Evolutionary conservation across 2,329 filamentous ascomycete species (phyloP).

Genomic region (Diaporthe vaccinii): DNA sequence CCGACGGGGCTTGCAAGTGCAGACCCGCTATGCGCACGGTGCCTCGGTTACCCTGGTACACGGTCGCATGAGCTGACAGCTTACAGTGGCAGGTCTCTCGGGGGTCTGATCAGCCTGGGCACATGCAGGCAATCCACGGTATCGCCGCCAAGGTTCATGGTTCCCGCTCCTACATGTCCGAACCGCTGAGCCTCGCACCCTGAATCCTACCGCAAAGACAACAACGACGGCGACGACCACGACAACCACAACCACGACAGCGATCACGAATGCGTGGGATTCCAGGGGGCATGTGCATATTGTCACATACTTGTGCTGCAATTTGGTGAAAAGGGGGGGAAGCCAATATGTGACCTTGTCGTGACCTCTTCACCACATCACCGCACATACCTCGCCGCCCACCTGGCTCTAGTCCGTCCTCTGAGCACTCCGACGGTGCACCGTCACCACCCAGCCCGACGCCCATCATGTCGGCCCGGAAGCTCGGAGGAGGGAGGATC

Average conservation of each 20-base stretch:
- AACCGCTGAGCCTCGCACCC: conserved; percentile 10
- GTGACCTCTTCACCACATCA: conserved; percentile 6
- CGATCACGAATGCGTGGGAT: background rate
- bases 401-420: background rate
- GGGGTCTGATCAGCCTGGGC: too few species aligned
- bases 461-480: conserved; percentile 81
- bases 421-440: conserved; percentile 31
- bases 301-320: background rate
- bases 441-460: conserved; percentile 27
- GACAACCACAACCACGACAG: background rate
- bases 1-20: too few species aligned
- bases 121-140: conserved; percentile 6
- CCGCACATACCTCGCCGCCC: background rate
- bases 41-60: background rate
- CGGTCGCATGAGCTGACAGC: background rate
- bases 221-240: background rate
- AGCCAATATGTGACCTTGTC: conserved; percentile 23
- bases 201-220: background rate
- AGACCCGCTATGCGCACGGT: background rate
- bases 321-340: background rate
- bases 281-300: background rate
- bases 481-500: conserved; percentile 92
- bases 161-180: background rate
- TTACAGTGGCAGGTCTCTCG: background rate
- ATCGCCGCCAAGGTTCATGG: conserved; percentile 26